A percentile compares a stretch with the other conserved stretches of the same genome.
These are phyloP conservation scores for Suillus weaverae DNA, from an alignment of 768 basidiomycete species.

Conservation along the genomic window DNA sequence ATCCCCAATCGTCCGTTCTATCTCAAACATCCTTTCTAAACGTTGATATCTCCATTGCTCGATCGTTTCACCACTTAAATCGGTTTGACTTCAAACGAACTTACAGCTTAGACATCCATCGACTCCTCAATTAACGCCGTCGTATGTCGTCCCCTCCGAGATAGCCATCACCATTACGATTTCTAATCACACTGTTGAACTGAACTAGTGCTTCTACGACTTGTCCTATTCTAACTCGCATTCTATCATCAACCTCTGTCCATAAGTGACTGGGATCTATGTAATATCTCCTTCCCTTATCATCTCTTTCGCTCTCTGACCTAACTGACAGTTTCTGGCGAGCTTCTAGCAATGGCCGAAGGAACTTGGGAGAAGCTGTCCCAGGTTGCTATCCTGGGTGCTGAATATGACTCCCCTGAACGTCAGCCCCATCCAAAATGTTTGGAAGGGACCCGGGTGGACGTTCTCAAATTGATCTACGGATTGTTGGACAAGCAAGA, in stretches of 20 bases:
- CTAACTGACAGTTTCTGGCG: not conserved
- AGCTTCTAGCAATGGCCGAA: not conserved
- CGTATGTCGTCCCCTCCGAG: not conserved
- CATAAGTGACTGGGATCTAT: not conserved
- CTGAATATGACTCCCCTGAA: not conserved
- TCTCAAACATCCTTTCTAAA: not conserved
- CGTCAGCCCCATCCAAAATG: not conserved
- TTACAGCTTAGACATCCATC: not conserved
- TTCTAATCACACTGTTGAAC: not conserved
- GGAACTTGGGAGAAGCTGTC: conserved; percentile 1
- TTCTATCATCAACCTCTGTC: not conserved
- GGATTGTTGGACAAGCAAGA: not conserved
- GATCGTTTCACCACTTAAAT: not conserved
- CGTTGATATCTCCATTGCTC: not conserved
- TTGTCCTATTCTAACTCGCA: not conserved
- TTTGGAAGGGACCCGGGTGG: not conserved
- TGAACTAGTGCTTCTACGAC: not conserved
- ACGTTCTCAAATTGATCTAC: not conserved
- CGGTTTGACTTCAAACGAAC: not conserved
- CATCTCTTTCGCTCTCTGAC: not conserved
- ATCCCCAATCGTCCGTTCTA: not conserved
- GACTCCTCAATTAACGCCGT: not conserved
- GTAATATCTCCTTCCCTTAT: not conserved
- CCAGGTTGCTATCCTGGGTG: not conserved
- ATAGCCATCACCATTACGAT: not conserved